phyloP scores from a whole-genome alignment of 768 basidiomycete genomes.

The Nidularia pulvinata region DNA sequence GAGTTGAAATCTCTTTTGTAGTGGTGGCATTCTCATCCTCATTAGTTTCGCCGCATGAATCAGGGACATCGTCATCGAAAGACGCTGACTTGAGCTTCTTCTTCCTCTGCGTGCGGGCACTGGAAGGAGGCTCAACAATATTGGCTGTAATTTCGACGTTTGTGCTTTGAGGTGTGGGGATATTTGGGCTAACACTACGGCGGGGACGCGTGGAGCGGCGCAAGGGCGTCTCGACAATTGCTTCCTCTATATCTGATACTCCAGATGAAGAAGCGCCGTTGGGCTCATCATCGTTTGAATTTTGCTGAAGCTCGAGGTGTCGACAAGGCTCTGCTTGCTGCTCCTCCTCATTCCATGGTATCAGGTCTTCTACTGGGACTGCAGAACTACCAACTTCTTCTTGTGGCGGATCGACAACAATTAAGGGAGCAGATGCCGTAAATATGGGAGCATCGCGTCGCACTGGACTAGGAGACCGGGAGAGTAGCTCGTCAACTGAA shows the following conservation, averaged over 20 bases:
- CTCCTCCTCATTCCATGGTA: no score
- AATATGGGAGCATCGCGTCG: neutral
- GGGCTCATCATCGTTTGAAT: no score
- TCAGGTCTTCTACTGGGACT: no score
- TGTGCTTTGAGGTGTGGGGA: constrained; percentile 9
- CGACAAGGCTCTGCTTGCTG: no score
- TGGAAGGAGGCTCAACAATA: constrained; percentile 7
- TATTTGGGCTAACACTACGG: constrained; percentile 26
- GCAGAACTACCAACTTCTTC: no score
- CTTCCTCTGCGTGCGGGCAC: constrained; percentile 16
- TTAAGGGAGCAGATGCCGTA: no score
- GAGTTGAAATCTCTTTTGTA: neutral
- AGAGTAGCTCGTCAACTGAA: constrained; percentile 24
- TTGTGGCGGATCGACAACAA: no score
- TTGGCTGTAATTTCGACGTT: neutral
- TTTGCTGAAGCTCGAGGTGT: no score
- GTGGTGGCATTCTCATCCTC: neutral
- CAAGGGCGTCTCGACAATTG: constrained; percentile 16
- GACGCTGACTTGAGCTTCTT: constrained; percentile 1
- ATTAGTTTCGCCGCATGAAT: neutral
- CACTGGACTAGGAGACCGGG: constrained; percentile 8
- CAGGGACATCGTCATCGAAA: constrained; percentile 12
- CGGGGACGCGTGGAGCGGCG: constrained; percentile 38
- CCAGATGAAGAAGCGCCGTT: no score
- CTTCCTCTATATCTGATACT: no score